Conservation (phyloP, 768 basidiomycete genomes). For the Tephrocybe sp. region DNA sequence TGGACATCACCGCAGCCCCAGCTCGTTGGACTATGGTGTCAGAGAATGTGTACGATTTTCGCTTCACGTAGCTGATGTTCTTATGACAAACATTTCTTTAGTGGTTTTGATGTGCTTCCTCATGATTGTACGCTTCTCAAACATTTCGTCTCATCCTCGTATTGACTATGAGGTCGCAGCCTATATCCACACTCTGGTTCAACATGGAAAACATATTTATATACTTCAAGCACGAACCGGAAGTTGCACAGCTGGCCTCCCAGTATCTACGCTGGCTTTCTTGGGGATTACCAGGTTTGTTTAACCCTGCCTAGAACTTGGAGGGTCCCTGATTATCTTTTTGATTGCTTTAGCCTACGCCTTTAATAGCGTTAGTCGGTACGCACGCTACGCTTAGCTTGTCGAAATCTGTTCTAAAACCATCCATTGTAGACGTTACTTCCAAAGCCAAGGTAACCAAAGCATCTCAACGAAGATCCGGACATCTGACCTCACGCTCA, state of each 20-base stretch:
- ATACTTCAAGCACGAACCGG: conserved; percentile 71
- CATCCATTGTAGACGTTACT: conserved; percentile 49
- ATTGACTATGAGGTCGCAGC: conserved; percentile 21
- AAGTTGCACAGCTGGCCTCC: conserved; percentile 74
- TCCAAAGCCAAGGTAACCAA: conserved; percentile 73
- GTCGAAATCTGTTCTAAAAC: neutral
- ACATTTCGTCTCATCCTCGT: conserved; percentile 26
- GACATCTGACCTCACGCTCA: neutral
- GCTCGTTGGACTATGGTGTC: conserved; percentile 91
- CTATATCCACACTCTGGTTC: conserved; percentile 71
- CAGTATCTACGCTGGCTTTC: conserved; percentile 73
- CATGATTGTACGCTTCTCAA: conserved; percentile 40
- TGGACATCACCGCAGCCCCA: conserved; percentile 87
- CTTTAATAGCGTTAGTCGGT: conserved; percentile 33
- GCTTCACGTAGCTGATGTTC: neutral
- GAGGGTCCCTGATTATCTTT: conserved; percentile 30
- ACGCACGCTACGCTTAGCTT: conserved; percentile 7
- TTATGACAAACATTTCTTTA: conserved; percentile 18
- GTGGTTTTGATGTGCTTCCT: conserved; percentile 59
- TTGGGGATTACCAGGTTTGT: conserved; percentile 67
- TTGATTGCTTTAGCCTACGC: conserved; percentile 28
- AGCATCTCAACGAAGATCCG: neutral
- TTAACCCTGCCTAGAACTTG: neutral
- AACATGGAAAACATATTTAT: conserved; percentile 79
- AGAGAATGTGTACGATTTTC: conserved; percentile 63